These are phyloP conservation scores for Citrullus mucosospermus DNA, from an alignment of 306 rosid genomes.

Conservation along the genomic window DNA sequence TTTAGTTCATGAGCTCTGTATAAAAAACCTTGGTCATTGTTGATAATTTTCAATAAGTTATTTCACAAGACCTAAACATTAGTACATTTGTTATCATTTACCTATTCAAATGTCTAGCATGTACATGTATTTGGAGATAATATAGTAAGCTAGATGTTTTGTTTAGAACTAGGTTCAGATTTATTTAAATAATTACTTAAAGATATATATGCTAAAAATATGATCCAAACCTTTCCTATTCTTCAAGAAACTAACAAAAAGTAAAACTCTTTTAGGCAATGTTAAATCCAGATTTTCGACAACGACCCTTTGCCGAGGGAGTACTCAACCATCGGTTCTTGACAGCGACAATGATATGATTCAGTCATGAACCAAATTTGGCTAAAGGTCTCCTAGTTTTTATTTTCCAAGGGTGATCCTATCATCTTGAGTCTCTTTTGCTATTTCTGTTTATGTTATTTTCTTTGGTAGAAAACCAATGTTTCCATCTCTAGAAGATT, in stretches of 20 bases:
- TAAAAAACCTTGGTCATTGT: background rate
- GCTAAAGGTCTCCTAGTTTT: background rate
- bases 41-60: background rate
- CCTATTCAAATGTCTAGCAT: background rate
- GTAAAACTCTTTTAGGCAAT: slow-evolving; percentile 37
- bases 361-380: background rate
- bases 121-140: background rate
- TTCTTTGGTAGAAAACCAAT: background rate
- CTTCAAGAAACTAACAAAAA: background rate
- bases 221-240: background rate
- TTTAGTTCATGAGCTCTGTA: background rate
- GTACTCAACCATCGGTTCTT: slow-evolving; percentile 67
- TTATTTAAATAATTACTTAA: background rate
- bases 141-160: background rate
- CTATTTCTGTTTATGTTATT: background rate
- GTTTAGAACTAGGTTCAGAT: background rate
- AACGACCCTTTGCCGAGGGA: slow-evolving; percentile 60
- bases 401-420: background rate
- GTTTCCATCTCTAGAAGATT: background rate
- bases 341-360: slow-evolving; percentile 34
- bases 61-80: background rate
- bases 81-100: background rate
- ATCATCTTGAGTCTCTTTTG: background rate
- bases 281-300: slow-evolving; percentile 76
- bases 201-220: background rate